Percentiles rank a stretch among this genome's conserved stretches.
Conservation (phyloP, 768 basidiomycete species). For the Exidia glandulosa region DNA sequence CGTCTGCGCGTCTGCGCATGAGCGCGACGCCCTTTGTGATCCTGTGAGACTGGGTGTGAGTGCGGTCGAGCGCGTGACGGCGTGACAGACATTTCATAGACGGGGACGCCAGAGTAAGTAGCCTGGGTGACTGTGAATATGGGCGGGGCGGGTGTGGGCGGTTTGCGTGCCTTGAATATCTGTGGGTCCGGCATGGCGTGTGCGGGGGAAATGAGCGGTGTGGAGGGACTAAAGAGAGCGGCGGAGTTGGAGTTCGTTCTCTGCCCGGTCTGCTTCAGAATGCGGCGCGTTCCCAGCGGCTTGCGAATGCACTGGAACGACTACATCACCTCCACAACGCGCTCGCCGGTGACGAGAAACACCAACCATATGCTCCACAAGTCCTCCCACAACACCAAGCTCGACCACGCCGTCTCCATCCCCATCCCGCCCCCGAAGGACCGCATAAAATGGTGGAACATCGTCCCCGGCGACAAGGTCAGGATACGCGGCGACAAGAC, state of each 20-base stretch:
- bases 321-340: neutral
- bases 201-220: neutral
- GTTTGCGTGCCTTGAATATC: slow-evolving; percentile 73
- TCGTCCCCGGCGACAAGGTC: slow-evolving; percentile 75
- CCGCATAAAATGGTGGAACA: slow-evolving; percentile 78
- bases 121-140: slow-evolving; percentile 39
- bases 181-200: slow-evolving; percentile 63
- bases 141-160: neutral
- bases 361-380: slow-evolving; percentile 55
- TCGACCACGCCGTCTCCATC: slow-evolving; percentile 23
- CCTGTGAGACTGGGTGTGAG: slow-evolving; percentile 41
- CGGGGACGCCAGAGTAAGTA: slow-evolving; percentile 87
- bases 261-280: neutral
- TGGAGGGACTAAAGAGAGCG: neutral
- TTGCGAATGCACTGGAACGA: neutral
- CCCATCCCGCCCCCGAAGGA: slow-evolving; percentile 44
- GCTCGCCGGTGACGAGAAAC: slow-evolving; percentile 31
- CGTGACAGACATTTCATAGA: slow-evolving; percentile 68
- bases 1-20: slow-evolving; percentile 92
- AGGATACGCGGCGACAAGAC: slow-evolving; percentile 55
- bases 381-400: slow-evolving; percentile 42
- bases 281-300: neutral
- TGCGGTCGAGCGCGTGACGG: slow-evolving; percentile 14
- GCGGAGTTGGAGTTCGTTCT: neutral
- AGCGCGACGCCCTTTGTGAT: slow-evolving; percentile 94